These are phyloP conservation scores for Paecilomyces sp. DNA, from an alignment of 2,329 filamentous ascomycete species.

Conservation along the genomic window DNA sequence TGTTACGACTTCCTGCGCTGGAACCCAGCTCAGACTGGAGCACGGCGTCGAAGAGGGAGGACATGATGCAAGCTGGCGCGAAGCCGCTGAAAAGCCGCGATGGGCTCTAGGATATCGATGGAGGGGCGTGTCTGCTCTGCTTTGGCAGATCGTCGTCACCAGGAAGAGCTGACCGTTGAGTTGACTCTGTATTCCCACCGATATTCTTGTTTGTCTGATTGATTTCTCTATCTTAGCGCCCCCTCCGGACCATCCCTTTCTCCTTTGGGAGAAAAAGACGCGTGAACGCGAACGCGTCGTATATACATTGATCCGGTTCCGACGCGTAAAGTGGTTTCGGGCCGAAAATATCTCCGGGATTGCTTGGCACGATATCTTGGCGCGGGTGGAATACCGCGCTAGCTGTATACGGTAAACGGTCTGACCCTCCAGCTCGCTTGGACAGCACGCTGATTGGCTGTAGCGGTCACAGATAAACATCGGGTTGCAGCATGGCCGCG, in stretches of 20 bases:
- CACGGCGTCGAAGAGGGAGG: conserved; percentile 34
- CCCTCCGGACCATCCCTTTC: not conserved
- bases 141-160: not conserved
- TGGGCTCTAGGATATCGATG: conserved; percentile 5
- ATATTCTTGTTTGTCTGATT: not conserved
- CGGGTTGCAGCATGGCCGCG: not conserved
- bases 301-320: conserved; percentile 7
- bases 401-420: not conserved
- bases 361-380: not conserved
- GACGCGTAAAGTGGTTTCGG: conserved; percentile 29
- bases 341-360: not conserved
- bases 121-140: conserved; percentile 9
- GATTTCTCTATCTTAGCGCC: not conserved
- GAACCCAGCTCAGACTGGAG: conserved; percentile 36
- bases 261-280: conserved; percentile 7
- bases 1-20: conserved; percentile 21
- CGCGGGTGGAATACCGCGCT: not conserved
- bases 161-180: not conserved
- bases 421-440: not conserved
- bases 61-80: conserved; percentile 24
- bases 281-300: not conserved
- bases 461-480: not conserved
- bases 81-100: conserved; percentile 18
- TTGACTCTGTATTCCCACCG: not conserved
- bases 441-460: not conserved